Conservation (phyloP, 1,284 basidiomycete species). For the Chalciporus sp. region DNA sequence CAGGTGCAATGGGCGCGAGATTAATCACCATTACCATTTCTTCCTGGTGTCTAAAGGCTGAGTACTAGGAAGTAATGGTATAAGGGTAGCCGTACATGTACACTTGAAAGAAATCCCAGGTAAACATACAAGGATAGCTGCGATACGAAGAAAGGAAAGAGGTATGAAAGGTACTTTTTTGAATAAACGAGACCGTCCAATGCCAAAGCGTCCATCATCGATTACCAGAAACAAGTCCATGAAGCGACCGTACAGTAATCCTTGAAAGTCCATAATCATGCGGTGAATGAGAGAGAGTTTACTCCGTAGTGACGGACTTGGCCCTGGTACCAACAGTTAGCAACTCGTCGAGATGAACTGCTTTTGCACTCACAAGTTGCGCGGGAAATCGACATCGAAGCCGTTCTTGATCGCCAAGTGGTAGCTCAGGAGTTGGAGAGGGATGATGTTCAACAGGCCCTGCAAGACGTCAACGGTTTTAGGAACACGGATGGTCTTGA, state of each 20-base stretch:
- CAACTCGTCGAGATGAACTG: slow-evolving; percentile 9
- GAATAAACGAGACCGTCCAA: slow-evolving; percentile 16
- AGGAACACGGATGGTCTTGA: slow-evolving; percentile 90
- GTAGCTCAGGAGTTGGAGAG: slow-evolving; percentile 95
- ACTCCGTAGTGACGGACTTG: slow-evolving; percentile 85
- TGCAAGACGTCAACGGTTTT: slow-evolving; percentile 95
- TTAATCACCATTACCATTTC: no score
- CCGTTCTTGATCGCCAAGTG: slow-evolving; percentile 95
- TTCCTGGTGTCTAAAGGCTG: no score
- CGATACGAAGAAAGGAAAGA: not conserved
- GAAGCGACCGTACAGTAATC: slow-evolving; percentile 14
- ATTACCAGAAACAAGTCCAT: slow-evolving; percentile 30
- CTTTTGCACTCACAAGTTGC: slow-evolving; percentile 74
- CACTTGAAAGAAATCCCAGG: not conserved
- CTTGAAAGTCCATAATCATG: slow-evolving; percentile 11
- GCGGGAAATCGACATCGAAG: slow-evolving; percentile 97
- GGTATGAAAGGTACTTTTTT: slow-evolving; percentile 6
- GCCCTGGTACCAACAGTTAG: slow-evolving; percentile 50
- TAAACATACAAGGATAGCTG: slow-evolving; percentile 1
- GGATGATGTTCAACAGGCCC: slow-evolving; percentile 96
- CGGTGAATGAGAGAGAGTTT: slow-evolving; percentile 32
- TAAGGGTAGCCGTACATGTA: no score
- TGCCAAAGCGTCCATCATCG: slow-evolving; percentile 32
- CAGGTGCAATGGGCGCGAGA: not conserved
- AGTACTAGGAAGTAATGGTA: no score